Percentiles rank a stretch among this genome's conserved stretches.
These are phyloP conservation scores for Lasiodiplodia hormozganensis DNA, from an alignment of 2,329 filamentous ascomycete genomes.

Conservation along the genomic window DNA sequence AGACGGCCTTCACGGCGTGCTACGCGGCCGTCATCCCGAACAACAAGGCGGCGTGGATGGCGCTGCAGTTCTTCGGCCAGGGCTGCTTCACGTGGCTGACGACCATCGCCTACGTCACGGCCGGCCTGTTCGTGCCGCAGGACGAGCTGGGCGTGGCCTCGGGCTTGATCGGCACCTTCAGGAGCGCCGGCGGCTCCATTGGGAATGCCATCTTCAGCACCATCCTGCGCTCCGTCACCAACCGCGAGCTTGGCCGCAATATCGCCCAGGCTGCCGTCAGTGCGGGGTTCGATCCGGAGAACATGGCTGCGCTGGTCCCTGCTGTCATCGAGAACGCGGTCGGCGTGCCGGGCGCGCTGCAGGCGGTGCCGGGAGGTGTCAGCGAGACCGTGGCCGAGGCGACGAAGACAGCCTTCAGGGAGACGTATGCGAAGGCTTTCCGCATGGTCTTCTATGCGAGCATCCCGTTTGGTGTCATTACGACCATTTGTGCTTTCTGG, in stretches of 20 bases:
- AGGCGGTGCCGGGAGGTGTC: slow-evolving; percentile 32
- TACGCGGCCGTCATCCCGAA: slow-evolving; percentile 36
- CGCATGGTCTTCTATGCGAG: slow-evolving; percentile 37
- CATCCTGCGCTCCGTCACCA: slow-evolving; percentile 36
- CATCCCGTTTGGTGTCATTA: slow-evolving; percentile 38
- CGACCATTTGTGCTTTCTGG: slow-evolving; percentile 32
- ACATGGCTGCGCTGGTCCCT: slow-evolving; percentile 37
- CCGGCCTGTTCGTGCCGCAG: slow-evolving; percentile 35
- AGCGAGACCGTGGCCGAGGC: slow-evolving; percentile 27
- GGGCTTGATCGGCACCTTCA: slow-evolving; percentile 37
- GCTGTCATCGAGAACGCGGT: slow-evolving; percentile 42
- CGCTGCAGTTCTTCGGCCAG: slow-evolving; percentile 36
- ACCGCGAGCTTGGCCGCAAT: slow-evolving; percentile 37
- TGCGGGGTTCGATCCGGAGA: slow-evolving; percentile 35
- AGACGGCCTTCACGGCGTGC: slow-evolving; percentile 36
- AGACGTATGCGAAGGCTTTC: slow-evolving; percentile 41
- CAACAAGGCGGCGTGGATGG: slow-evolving; percentile 34
- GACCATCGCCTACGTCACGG: slow-evolving; percentile 34
- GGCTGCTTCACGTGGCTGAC: slow-evolving; percentile 37
- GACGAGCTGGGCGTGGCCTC: slow-evolving; percentile 35
- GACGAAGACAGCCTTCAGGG: slow-evolving; percentile 37
- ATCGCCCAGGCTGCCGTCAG: slow-evolving; percentile 40
- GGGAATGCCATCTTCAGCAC: slow-evolving; percentile 36
- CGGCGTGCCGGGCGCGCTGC: slow-evolving; percentile 36
- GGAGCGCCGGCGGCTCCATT: slow-evolving; percentile 35